phyloP scores from a whole-genome alignment of 495 filamentous ascomycete species.

The Parmelia sp. region DNA sequence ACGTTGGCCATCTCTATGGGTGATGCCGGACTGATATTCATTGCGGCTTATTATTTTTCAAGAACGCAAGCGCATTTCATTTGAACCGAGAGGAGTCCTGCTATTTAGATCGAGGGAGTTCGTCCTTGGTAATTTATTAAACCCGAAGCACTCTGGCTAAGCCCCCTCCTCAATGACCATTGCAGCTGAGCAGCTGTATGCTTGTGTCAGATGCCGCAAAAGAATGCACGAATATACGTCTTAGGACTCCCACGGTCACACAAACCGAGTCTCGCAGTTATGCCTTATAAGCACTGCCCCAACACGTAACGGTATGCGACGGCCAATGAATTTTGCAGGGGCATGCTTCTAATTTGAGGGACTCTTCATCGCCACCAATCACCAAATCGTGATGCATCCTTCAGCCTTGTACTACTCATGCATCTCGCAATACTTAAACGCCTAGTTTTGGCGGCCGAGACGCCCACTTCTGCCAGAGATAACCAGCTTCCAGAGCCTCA shows the following conservation, averaged over 20 bases:
- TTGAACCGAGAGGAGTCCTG: background rate
- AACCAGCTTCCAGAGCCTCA: slow-evolving; percentile 5
- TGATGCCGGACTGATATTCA: background rate
- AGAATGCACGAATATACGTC: background rate
- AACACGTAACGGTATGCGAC: background rate
- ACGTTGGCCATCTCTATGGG: background rate
- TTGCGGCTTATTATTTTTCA: background rate
- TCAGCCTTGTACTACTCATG: slow-evolving; percentile 1
- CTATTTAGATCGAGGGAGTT: background rate
- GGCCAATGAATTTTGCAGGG: background rate
- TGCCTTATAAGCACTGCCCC: background rate
- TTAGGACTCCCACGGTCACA: background rate
- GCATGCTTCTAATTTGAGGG: background rate
- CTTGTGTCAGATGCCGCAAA: background rate
- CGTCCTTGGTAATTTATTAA: background rate
- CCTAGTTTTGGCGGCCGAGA: background rate
- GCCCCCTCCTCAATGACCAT: background rate
- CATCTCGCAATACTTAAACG: background rate
- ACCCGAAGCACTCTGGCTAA: background rate
- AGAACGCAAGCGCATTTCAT: background rate
- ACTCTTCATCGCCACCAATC: background rate
- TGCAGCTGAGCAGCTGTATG: slow-evolving; percentile 1
- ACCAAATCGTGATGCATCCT: background rate
- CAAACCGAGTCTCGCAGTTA: background rate
- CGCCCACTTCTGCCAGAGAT: background rate